Evolutionary conservation across 2,329 filamentous ascomycete genomes (phyloP).

Genomic region (Ilyonectria destructans): DNA sequence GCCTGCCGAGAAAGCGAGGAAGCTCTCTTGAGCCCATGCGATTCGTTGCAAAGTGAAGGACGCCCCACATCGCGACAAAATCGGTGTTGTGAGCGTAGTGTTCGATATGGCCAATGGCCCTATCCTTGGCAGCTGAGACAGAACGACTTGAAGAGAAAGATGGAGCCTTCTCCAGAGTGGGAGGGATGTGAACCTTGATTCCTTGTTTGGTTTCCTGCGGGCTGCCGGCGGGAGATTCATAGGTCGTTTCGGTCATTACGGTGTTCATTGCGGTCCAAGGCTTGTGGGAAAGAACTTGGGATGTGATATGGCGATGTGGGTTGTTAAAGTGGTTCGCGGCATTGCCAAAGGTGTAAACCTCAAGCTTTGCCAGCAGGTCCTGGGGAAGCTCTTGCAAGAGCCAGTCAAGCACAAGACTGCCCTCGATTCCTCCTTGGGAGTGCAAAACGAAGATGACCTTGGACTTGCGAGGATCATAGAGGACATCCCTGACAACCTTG

Average conservation of each 20-base stretch:
- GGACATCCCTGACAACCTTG: slow-evolving; percentile 72
- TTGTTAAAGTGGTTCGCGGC: slow-evolving; percentile 90
- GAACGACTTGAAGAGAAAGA: slow-evolving; percentile 55
- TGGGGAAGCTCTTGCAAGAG: slow-evolving; percentile 80
- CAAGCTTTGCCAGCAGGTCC: slow-evolving; percentile 77
- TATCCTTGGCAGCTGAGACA: slow-evolving; percentile 59
- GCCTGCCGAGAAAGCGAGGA: slow-evolving; percentile 73
- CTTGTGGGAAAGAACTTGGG: slow-evolving; percentile 58
- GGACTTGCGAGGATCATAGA: slow-evolving; percentile 74
- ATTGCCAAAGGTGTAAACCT: slow-evolving; percentile 85
- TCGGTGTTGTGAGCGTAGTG: slow-evolving; percentile 85
- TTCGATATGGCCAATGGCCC: slow-evolving; percentile 80
- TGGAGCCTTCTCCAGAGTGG: slow-evolving; percentile 43
- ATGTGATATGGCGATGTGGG: slow-evolving; percentile 70
- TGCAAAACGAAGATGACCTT: slow-evolving; percentile 85
- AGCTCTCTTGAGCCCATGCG: slow-evolving; percentile 60
- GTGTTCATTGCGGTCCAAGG: slow-evolving; percentile 56
- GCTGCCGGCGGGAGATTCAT: slow-evolving; percentile 44
- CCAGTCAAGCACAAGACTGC: slow-evolving; percentile 82
- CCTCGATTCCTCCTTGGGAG: slow-evolving; percentile 84
- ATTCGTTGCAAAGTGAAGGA: slow-evolving; percentile 77
- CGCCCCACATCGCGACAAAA: slow-evolving; percentile 82
- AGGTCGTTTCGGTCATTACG: slow-evolving; percentile 56
- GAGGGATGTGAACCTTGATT: slow-evolving; percentile 30
- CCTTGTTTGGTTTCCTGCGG: slow-evolving; percentile 42